Base-by-base conservation (phyloP, 306 rosid genomes). In the Albizia julibrissin region DNA sequence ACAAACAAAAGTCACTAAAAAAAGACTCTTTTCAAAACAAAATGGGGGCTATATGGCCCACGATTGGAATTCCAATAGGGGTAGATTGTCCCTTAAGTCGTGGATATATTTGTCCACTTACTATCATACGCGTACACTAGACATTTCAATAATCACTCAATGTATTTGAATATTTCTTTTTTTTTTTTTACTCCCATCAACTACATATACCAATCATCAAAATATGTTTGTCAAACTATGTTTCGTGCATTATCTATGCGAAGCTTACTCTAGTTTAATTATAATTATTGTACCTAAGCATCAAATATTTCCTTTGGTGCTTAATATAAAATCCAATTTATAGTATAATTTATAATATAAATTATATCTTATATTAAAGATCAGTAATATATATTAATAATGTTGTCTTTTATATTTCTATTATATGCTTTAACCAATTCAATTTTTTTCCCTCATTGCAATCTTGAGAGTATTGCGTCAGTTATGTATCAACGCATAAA, bases 1-100 rank as follows among this genome's bases (percentile, higher is more conserved):
- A 75, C 90, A 87, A 89, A 91, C 87, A 91, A 91, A 85, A 61
- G 27, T 76, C 87, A 84, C 84, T 85, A 86, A 85, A 84, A 44
- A 9, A 83, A 80, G 88, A 68, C 59, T 80, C 82, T 15, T 70
- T 81, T 81, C 62, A 24, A 80, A 82, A 85, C 85, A 81, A 69
- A 34, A 34, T 34, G 75, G 79, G 77, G 49, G 34, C 40, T 79
- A 78, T 73, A 78, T 87, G 90, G 87, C 89, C 89, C 88, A 85
- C 56, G 56, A 70, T 70, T 43, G 75, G 56, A 70, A 43, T n/a
- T 40, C 52, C 34, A 13, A 21, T 0, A 18, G 27, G 27, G 46
- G 15, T 22, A 34, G 72, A 37, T 21, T 67, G 24, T 67, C 72
- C 46, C 37, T 4, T 70, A 70, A 70, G 21, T 56, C 34, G 58